Evolutionary conservation across 495 filamentous ascomycete species (phyloP), one percentile per base, ranked within the genome.

Genomic region (Xylaria scruposa): DNA sequence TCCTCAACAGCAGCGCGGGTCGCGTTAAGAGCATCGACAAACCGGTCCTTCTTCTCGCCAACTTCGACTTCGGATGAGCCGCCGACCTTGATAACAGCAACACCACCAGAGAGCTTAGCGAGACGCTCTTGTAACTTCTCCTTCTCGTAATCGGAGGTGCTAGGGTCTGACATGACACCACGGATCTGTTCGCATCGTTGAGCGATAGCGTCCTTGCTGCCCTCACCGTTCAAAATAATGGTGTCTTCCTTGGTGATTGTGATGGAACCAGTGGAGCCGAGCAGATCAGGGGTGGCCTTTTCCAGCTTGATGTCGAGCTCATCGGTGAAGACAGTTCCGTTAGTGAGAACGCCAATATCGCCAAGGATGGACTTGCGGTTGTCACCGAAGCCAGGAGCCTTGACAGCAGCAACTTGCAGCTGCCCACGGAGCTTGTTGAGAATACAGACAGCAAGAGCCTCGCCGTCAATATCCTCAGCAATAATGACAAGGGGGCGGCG

Each of bases 191-290:
- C 96, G 85, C 95, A 98, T 78, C 96, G 92, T 86, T 98, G 94
- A 73, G 92, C 86, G 78, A 99, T 96, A 67, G 88, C 83, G 79
- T 99, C 96, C 88, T 98, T 98, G 90, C 85, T 92, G 70, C 96
- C 96, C 78, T 98, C 96, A 63, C 96, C 96, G 84, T 99, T 99
- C 70, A 99, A 90, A 80, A 99, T 91, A 83, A 99, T 98, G 78
- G 96, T 99, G 83, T 99, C 96, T 85, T 99, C 96, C 90, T 99
- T 99, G 78, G 97, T 99, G 85, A 99, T 98, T 81, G 96, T 97
- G 88, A 99, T 98, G 70, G 95, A 93, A 74, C 96, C 96, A 74
- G 95, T 97, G 61, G 95, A 95, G 72, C 96, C 96, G 78, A 99
- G 94, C 90, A 97, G 94, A 73, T 99, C 96, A 67, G 91, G 85